Evolutionary conservation across 495 filamentous ascomycete genomes (phyloP).

Genomic region (Neurospora tetraspora): DNA sequence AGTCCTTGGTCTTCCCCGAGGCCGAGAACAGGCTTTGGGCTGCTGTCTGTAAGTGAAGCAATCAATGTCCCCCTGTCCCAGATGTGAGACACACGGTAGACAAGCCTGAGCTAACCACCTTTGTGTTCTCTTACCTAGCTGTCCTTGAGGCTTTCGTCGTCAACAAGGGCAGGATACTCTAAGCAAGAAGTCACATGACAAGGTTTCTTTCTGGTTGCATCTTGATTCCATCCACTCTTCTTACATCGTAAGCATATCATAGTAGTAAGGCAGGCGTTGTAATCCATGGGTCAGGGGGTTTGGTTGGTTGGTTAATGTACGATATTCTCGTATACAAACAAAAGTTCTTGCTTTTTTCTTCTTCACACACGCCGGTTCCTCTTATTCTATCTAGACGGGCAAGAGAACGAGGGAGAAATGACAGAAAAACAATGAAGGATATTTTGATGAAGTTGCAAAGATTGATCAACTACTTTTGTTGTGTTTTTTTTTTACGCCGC

Average conservation of each 20-base stretch:
- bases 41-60: conserved; percentile 50
- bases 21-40: conserved; percentile 92
- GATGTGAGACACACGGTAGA: not conserved
- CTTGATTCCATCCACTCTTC: not conserved
- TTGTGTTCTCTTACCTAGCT: conserved; percentile 29
- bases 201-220: conserved; percentile 7
- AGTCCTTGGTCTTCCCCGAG: conserved; percentile 82
- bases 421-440: not conserved
- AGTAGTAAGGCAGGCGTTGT: not conserved
- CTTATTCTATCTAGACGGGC: not conserved
- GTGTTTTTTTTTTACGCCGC: not conserved
- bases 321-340: not conserved
- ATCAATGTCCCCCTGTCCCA: not conserved
- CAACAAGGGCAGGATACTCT: conserved; percentile 62
- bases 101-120: not conserved
- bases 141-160: conserved; percentile 84
- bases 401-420: not conserved
- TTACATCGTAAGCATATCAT: not conserved
- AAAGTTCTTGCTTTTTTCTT: not conserved
- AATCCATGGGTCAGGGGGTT: not conserved
- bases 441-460: not conserved
- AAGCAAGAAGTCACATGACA: not conserved
- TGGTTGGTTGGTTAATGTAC: not conserved
- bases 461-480: not conserved
- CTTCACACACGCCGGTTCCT: not conserved